These are phyloP conservation scores for Boletellus ananas DNA, from an alignment of 768 basidiomycete genomes.

Conservation along the genomic window DNA sequence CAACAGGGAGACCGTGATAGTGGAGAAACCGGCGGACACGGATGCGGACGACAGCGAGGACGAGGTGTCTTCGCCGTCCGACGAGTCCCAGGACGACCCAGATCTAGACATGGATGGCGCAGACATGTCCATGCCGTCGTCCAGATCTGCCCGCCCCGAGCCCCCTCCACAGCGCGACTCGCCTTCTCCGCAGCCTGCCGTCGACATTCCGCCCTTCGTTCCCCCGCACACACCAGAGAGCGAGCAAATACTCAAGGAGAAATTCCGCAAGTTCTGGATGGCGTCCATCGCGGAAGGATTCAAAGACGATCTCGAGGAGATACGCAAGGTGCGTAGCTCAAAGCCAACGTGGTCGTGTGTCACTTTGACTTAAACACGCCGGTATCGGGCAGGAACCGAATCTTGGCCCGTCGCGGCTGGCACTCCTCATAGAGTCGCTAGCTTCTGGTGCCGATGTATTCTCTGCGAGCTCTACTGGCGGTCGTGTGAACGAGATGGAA, in stretches of 20 bases:
- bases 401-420: conserved; percentile 62
- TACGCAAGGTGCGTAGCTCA: conserved; percentile 61
- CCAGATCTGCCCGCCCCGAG: background rate
- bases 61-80: conserved; percentile 16
- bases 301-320: conserved; percentile 76
- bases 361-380: background rate
- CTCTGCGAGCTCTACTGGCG: conserved; percentile 36
- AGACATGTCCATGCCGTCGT: background rate
- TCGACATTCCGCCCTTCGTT: conserved; percentile 55
- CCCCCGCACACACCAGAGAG: conserved; percentile 36
- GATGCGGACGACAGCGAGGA: conserved; percentile 8
- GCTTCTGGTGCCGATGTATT: conserved; percentile 78
- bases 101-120: conserved; percentile 4
- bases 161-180: conserved; percentile 17
- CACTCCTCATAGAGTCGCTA: conserved; percentile 77
- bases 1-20: conserved; percentile 4
- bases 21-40: conserved; percentile 1
- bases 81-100: conserved; percentile 6
- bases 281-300: conserved; percentile 75
- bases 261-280: conserved; percentile 88
- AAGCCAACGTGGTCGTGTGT: background rate
- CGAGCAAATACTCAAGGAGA: conserved; percentile 57
- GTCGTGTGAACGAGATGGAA: conserved; percentile 65
- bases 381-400: conserved; percentile 51
- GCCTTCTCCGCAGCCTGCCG: conserved; percentile 20